These are phyloP conservation scores for Bruguiera hainesii DNA, from an alignment of 441 rosid species.

Conservation along the genomic window DNA sequence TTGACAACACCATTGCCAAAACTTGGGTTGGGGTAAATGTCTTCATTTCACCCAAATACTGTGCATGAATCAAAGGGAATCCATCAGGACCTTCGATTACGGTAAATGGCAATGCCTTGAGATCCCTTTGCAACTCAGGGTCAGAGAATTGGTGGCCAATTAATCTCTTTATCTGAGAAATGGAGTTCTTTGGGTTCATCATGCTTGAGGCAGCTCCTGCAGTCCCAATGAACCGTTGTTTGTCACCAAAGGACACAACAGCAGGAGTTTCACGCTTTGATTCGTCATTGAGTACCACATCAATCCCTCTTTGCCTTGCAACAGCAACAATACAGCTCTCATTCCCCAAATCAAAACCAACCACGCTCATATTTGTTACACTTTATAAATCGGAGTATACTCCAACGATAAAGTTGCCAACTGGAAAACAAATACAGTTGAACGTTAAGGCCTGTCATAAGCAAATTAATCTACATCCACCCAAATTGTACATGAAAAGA, in stretches of 20 bases:
- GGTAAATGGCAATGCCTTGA: conserved; percentile 63
- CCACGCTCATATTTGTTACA: conserved; percentile 61
- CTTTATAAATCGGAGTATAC: too few relatives aligned
- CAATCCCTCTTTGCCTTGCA: conserved; percentile 83
- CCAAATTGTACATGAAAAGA: too few relatives aligned
- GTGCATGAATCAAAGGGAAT: conserved; percentile 77
- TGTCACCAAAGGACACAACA: conserved; percentile 76
- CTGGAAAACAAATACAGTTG: too few relatives aligned
- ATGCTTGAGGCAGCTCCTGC: conserved; percentile 88
- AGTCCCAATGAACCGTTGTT: conserved; percentile 82
- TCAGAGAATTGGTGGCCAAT: conserved; percentile 83
- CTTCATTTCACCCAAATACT: conserved; percentile 72
- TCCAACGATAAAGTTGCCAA: too few relatives aligned
- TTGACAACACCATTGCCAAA: conserved; percentile 81
- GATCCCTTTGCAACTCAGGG: conserved; percentile 89
- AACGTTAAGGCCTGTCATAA: too few relatives aligned
- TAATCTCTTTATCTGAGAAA: conserved; percentile 84
- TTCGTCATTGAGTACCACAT: conserved; percentile 84
- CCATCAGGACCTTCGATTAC: conserved; percentile 89
- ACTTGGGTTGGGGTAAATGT: conserved; percentile 86
- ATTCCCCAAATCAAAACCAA: conserved; percentile 82
- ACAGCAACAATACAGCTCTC: conserved; percentile 83
- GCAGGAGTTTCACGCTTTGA: conserved; percentile 91
- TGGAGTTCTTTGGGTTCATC: conserved; percentile 93
- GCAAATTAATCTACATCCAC: too few relatives aligned